Conservation (phyloP, 768 basidiomycete genomes). For the Pleurotus tuoliensis region DNA sequence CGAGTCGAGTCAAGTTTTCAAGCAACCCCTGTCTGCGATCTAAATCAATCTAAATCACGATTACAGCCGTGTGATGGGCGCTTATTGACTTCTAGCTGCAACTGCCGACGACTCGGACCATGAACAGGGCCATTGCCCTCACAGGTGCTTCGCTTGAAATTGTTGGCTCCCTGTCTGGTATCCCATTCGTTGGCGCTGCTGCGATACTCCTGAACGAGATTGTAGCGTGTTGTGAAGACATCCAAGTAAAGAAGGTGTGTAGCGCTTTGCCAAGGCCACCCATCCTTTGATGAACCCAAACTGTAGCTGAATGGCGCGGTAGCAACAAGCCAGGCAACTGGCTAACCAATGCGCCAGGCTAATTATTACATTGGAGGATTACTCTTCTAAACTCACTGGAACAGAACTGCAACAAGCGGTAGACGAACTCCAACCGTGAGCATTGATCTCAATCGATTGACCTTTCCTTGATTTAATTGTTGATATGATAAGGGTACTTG, state of each 20-base stretch:
- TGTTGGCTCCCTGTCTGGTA: constrained; percentile 38
- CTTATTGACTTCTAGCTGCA: too few species aligned
- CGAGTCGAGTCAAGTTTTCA: too few species aligned
- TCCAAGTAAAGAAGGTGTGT: constrained; percentile 46
- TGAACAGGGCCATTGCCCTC: constrained; percentile 1
- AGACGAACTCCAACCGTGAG: constrained; percentile 44
- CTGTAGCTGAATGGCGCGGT: constrained; percentile 21
- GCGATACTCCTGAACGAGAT: constrained; percentile 42
- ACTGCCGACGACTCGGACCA: not conserved
- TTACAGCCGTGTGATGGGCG: too few species aligned
- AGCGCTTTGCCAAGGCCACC: constrained; percentile 1
- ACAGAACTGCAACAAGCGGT: constrained; percentile 33
- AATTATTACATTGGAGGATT: constrained; percentile 35
- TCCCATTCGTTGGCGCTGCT: constrained; percentile 42
- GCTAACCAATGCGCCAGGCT: constrained; percentile 37
- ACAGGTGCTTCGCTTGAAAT: constrained; percentile 27
- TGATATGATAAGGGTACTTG: constrained; percentile 31
- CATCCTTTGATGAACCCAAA: not conserved
- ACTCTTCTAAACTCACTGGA: constrained; percentile 32
- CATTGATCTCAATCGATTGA: not conserved
- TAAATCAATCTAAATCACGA: too few species aligned
- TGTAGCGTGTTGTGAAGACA: constrained; percentile 38
- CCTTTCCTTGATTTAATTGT: not conserved
- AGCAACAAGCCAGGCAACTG: constrained; percentile 35
- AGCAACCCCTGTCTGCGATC: too few species aligned